phyloP scores from a whole-genome alignment of 2,329 filamentous ascomycete species.

The Emergomyces pasteurianus region DNA sequence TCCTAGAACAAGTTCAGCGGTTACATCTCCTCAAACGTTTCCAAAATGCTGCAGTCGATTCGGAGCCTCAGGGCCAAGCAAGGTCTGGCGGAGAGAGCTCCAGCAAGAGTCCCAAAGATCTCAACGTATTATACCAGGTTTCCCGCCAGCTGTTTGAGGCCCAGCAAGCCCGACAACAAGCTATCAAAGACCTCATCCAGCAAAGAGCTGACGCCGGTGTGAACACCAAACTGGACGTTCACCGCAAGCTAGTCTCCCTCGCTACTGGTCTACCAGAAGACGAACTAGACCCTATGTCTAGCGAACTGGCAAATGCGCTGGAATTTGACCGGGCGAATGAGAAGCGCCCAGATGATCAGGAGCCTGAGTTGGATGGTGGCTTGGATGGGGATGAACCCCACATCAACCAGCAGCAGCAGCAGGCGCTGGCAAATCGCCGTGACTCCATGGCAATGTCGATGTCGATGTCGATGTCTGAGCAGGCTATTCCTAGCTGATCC shows the following conservation, averaged over 20 bases:
- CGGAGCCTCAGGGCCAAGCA: neutral
- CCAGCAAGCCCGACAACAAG: slow-evolving; percentile 23
- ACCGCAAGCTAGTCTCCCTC: slow-evolving; percentile 35
- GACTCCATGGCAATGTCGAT: slow-evolving; percentile 3
- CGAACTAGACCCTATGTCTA: slow-evolving; percentile 36
- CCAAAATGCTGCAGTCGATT: slow-evolving; percentile 6
- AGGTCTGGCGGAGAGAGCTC: neutral
- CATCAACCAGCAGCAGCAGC: slow-evolving; percentile 11
- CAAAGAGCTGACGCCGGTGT: slow-evolving; percentile 35
- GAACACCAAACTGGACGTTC: slow-evolving; percentile 35
- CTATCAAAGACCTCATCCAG: slow-evolving; percentile 30
- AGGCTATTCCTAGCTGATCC: neutral
- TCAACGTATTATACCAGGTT: slow-evolving; percentile 21
- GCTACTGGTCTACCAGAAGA: slow-evolving; percentile 37
- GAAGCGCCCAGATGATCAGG: slow-evolving; percentile 16
- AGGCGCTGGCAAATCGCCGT: slow-evolving; percentile 8
- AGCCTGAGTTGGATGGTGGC: neutral
- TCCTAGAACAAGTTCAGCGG: slow-evolving; percentile 34
- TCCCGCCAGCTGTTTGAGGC: slow-evolving; percentile 21
- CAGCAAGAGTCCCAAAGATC: slow-evolving; percentile 16
- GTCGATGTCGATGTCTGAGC: slow-evolving; percentile 17
- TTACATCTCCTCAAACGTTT: slow-evolving; percentile 23
- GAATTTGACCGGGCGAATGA: slow-evolving; percentile 33
- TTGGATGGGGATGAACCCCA: slow-evolving; percentile 8
- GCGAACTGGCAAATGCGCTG: slow-evolving; percentile 33